These are phyloP conservation scores for Dissoconium aciculare DNA, from an alignment of 2,329 filamentous ascomycete species.

Conservation along the genomic window DNA sequence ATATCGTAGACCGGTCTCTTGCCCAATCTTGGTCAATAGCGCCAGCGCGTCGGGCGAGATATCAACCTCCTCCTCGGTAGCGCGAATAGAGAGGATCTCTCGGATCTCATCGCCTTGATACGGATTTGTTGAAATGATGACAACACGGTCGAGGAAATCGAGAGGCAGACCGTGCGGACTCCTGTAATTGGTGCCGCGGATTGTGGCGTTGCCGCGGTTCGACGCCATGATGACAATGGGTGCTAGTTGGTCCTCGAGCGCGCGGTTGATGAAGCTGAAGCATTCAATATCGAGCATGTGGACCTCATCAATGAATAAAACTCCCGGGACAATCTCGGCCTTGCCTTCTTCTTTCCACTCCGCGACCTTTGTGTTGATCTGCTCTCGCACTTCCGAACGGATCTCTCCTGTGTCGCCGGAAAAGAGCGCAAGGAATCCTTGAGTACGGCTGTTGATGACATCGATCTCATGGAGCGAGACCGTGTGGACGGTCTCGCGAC, in stretches of 20 bases:
- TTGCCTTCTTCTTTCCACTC: constrained; percentile 99
- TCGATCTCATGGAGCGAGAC: constrained; percentile 97
- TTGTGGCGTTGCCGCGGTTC: constrained; percentile 82
- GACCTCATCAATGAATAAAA: constrained; percentile 96
- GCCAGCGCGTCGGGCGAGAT: constrained; percentile 78
- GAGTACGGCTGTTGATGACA: constrained; percentile 97
- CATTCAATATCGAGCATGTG: constrained; percentile 99
- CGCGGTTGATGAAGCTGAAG: constrained; percentile 96
- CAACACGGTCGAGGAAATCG: constrained; percentile 88
- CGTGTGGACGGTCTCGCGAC: constrained; percentile 92
- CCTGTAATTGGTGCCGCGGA: constrained; percentile 83
- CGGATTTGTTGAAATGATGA: constrained; percentile 85
- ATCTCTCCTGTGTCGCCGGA: constrained; percentile 98
- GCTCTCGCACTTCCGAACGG: constrained; percentile 86
- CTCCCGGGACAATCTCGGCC: constrained; percentile 91
- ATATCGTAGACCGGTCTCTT: constrained; percentile 83
- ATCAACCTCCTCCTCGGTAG: constrained; percentile 91
- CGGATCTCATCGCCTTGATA: constrained; percentile 76
- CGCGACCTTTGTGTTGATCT: constrained; percentile 97
- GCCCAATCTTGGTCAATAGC: constrained; percentile 85
- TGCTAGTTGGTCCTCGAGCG: constrained; percentile 83
- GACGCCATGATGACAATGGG: constrained; percentile 99
- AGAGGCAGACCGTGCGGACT: constrained; percentile 88
- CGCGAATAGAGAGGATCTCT: constrained; percentile 82
- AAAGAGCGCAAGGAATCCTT: constrained; percentile 93